Evolutionary conservation across 2,329 filamentous ascomycete genomes (phyloP), one percentile per base, ranked within the genome.

Genomic region (Colletotrichum sp.): DNA sequence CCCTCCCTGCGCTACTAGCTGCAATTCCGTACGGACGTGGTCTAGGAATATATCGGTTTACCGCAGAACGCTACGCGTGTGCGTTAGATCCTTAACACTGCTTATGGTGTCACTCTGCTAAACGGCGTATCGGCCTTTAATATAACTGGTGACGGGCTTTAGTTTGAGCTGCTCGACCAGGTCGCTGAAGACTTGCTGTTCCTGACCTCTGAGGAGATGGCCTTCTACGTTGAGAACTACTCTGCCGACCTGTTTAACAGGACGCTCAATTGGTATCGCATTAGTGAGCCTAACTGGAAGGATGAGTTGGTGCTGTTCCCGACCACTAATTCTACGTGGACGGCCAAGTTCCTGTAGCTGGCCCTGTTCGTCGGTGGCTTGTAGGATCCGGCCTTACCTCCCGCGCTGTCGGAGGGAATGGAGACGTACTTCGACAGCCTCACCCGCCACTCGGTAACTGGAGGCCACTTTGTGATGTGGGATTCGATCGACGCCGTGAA

Each of bases 221-320:
- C 96, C 71, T 95, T 92, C 85, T 98, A 98, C 83, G 92, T 92
- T 16, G 85, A 90, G 36, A 89, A 96, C 85, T 98, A 93, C 84
- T 84, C 87, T 24, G 89, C 90, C 55, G 90, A 93, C 80, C 95
- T 95, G 55, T 85, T 99, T 78, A 91, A 93, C 78, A 95, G 95
- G 1, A 95, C 95, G 18, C 87, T 95, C 74, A 97, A 96, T 85
- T 98, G 95, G 95, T 99, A 99, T 86, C 92, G 95, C 57, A 94
- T 91, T 3, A 88, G 91, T 14, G 87, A 91, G 83, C 26, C 26
- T 28, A 28, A 28, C 26, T 94, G 89, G 82, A 90, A 95, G 61
- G 95, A 98, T 77, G 96, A 98, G 81, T 78, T 28, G 7, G 26
- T 28, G 26, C 26, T 28, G 7, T 28, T 28, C 26, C 26, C 26